Conservation (phyloP, 2,329 filamentous ascomycete species). For the Aspergillus sp. region DNA sequence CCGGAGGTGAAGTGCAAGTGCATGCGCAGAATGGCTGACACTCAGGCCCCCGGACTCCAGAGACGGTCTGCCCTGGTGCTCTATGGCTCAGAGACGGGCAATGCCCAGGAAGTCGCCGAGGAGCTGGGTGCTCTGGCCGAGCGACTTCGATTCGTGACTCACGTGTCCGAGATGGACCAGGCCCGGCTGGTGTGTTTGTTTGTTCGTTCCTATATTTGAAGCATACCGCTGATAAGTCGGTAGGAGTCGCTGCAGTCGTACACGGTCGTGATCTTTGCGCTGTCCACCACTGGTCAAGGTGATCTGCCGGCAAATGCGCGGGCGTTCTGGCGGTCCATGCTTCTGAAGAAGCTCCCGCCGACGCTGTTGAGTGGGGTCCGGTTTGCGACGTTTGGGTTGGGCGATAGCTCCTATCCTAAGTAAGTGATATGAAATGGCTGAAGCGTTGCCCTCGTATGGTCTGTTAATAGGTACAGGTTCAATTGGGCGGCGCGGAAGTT, state of each 20-base stretch:
- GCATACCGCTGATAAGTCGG: neutral
- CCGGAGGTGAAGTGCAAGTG: neutral
- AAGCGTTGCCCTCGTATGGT: neutral
- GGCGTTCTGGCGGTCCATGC: constrained; percentile 79
- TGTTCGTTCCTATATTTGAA: neutral
- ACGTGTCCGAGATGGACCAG: constrained; percentile 73
- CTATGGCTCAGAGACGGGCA: constrained; percentile 94
- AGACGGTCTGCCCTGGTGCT: constrained; percentile 65
- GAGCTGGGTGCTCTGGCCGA: constrained; percentile 74
- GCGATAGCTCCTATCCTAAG: constrained; percentile 93
- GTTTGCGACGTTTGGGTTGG: constrained; percentile 87
- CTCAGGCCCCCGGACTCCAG: constrained; percentile 8
- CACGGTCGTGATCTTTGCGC: constrained; percentile 62
- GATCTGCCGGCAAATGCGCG: constrained; percentile 83
- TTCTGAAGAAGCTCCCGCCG: constrained; percentile 73
- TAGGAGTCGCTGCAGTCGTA: constrained; percentile 37
- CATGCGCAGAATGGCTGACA: constrained; percentile 25
- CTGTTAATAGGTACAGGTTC: constrained; percentile 59
- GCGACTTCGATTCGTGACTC: constrained; percentile 74
- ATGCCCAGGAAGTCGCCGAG: constrained; percentile 85
- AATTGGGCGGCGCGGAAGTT: constrained; percentile 93
- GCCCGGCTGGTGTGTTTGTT: constrained; percentile 66
- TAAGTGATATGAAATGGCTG: constrained; percentile 44
- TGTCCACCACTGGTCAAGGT: constrained; percentile 93
- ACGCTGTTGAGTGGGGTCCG: constrained; percentile 66